These are phyloP conservation scores for Butyriboletus loyo DNA, from an alignment of 768 basidiomycete genomes.

Conservation along the genomic window DNA sequence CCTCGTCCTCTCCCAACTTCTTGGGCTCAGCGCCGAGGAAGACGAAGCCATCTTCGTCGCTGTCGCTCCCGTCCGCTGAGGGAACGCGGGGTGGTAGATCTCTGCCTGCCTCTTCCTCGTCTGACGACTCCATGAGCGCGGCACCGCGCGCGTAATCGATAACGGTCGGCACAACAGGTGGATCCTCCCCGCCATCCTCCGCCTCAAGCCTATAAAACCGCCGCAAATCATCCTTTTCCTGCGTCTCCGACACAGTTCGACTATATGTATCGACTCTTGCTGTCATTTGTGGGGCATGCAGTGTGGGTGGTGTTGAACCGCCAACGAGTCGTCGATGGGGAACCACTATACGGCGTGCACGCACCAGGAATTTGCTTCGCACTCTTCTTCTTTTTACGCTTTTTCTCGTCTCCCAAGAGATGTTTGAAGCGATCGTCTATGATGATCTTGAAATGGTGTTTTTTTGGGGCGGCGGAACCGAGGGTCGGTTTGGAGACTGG, in stretches of 20 bases:
- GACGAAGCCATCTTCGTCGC: constrained; percentile 47
- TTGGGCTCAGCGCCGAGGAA: constrained; percentile 45
- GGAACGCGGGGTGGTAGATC: neutral
- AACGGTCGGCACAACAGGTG: constrained; percentile 22
- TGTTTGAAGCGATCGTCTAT: constrained; percentile 91
- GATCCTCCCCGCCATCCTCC: constrained; percentile 26
- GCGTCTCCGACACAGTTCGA: constrained; percentile 59
- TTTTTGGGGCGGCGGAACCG: constrained; percentile 86
- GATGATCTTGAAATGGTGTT: constrained; percentile 75
- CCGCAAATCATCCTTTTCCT: constrained; percentile 72
- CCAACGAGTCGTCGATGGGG: neutral
- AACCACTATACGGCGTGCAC: neutral
- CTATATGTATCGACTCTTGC: constrained; percentile 89
- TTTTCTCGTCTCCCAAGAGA: constrained; percentile 55
- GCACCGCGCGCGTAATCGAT: constrained; percentile 91
- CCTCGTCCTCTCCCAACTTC: constrained; percentile 30
- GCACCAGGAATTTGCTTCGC: constrained; percentile 25
- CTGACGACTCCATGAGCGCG: constrained; percentile 83
- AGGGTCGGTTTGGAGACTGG: constrained; percentile 84
- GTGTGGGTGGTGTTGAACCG: neutral
- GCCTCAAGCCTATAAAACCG: constrained; percentile 76
- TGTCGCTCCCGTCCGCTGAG: constrained; percentile 41
- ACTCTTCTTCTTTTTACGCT: constrained; percentile 37
- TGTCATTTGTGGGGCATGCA: constrained; percentile 14
- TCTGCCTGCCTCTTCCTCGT: constrained; percentile 54